Base-by-base conservation (phyloP, 108 stramenopile species). In the Nannochloropsis gaditana region DNA sequence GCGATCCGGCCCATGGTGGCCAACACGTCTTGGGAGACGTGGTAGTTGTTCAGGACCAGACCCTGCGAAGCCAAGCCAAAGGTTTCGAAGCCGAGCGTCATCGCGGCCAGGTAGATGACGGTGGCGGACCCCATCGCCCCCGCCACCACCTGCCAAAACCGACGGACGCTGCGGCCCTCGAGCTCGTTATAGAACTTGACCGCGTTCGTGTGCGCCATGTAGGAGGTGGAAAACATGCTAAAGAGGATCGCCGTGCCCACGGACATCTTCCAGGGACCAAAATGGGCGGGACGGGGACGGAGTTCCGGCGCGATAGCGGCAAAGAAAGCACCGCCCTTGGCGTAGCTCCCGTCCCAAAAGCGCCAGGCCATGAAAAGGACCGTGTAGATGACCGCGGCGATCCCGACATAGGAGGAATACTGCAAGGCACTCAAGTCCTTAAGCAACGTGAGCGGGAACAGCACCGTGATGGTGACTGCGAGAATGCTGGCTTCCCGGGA, bases 121-220 rank as follows among this genome's bases (percentile, higher is more conserved):
- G 45, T 45, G 15, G 84, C 84, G 2, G 44, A 21, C 45, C 31
- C 84, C 31, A 50, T 45, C 44, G 84, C 84, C 50, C 21, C 45
- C 44, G 17, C 44, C 41, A 45, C 41, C 41, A 84, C 84, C 73
- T 31, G 41, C 8, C 45, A 21, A 21, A 84, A 84, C 10, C 84
- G 21, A 11, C 42, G 41, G 5, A 45, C 19, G 5, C 44, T 84
- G 45, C 44, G 11, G 21, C 45, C 45, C 84, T 84, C 41, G 2
- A 84, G 84, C 73, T 84, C 84, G 41, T 41, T 79, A 42, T 84
- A 84, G 45, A 50, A 84, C 42, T 84, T 84, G 45, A 84, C 84
- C 44, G 45, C 85, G 85, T 85, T 85, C 42, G 85, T 44, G 80
- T 85, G 85, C 31, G 80, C 80, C 85, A 85, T 85, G 80, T 43